Evolutionary conservation across 208 protist genomes (phyloP).

Genomic region (Acanthamoeba castellanii): DNA sequence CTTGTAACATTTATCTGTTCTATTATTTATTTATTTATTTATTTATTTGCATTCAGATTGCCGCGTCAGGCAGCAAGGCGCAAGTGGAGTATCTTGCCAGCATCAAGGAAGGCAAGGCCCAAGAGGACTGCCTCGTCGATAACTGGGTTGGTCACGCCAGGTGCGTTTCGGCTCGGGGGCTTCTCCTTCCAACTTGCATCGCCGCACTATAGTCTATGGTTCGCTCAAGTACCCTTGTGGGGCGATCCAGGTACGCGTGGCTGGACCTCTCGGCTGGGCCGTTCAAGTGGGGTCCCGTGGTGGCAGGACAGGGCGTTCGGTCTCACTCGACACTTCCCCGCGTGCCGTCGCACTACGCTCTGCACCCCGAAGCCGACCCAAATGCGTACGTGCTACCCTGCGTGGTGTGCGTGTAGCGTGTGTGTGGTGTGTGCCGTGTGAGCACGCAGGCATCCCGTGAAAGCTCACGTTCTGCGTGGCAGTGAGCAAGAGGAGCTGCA

Average conservation of each 20-base stretch:
- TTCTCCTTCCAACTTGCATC: not conserved
- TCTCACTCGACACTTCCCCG: not conserved
- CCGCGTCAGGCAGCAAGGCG: not conserved
- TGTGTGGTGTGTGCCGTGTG: not conserved
- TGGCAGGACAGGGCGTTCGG: constrained; percentile 37
- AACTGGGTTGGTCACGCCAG: constrained; percentile 40
- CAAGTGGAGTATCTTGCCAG: constrained; percentile 12
- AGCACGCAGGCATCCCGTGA: not conserved
- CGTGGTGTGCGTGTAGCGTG: not conserved
- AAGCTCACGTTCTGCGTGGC: not conserved
- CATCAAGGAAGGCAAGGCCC: not conserved
- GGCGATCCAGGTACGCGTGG: not conserved
- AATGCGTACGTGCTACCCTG: not conserved
- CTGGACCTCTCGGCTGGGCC: constrained; percentile 35
- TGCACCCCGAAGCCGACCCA: constrained; percentile 19
- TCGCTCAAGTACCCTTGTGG: not conserved
- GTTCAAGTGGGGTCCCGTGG: constrained; percentile 23
- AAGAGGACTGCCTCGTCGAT: constrained; percentile 62
- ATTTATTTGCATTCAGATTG: not conserved
- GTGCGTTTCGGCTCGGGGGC: not conserved
- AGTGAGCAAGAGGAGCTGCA: too few species aligned
- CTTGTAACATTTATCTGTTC: not conserved
- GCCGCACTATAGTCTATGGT: not conserved
- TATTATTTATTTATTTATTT: not conserved
- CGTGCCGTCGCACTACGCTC: constrained; percentile 25